phyloP scores from a whole-genome alignment of 2,329 filamentous ascomycete species.

The Leptographium galeiforme region DNA sequence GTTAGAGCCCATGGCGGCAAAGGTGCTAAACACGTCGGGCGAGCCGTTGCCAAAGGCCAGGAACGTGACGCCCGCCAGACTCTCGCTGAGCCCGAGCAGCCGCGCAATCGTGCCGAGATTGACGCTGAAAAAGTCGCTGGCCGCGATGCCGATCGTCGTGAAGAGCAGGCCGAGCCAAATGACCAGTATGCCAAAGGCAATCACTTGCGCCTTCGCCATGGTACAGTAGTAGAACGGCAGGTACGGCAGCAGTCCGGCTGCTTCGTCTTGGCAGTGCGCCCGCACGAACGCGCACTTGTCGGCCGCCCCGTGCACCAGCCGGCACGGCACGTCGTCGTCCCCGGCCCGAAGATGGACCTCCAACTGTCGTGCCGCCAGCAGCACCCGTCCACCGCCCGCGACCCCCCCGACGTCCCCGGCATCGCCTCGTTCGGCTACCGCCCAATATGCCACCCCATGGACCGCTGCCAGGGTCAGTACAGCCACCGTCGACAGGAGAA shows the following conservation, averaged over 20 bases:
- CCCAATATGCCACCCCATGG: slow-evolving; percentile 13
- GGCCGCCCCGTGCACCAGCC: slow-evolving; percentile 58
- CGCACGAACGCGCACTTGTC: slow-evolving; percentile 83
- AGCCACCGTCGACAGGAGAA: slow-evolving; percentile 33
- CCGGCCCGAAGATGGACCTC: too few species aligned
- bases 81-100: slow-evolving; percentile 87
- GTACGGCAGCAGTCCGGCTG: slow-evolving; percentile 82
- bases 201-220: slow-evolving; percentile 50
- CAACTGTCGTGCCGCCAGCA: background rate
- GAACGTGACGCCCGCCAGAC: slow-evolving; percentile 89
- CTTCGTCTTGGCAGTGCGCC: slow-evolving; percentile 72
- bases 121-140: slow-evolving; percentile 96
- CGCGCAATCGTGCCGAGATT: slow-evolving; percentile 87
- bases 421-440: too few species aligned
- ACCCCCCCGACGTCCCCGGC: background rate
- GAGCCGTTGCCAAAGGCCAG: slow-evolving; percentile 95
- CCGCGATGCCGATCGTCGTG: slow-evolving; percentile 92
- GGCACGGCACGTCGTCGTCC: slow-evolving; percentile 42
- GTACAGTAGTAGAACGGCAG: slow-evolving; percentile 83
- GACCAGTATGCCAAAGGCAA: slow-evolving; percentile 69
- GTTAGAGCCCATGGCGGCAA: slow-evolving; percentile 93
- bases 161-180: slow-evolving; percentile 83
- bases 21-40: slow-evolving; percentile 95
- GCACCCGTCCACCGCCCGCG: background rate
- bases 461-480: slow-evolving; percentile 29